phyloP scores from a whole-genome alignment of 1,284 basidiomycete species.

The Pseudozyma pruni region DNA sequence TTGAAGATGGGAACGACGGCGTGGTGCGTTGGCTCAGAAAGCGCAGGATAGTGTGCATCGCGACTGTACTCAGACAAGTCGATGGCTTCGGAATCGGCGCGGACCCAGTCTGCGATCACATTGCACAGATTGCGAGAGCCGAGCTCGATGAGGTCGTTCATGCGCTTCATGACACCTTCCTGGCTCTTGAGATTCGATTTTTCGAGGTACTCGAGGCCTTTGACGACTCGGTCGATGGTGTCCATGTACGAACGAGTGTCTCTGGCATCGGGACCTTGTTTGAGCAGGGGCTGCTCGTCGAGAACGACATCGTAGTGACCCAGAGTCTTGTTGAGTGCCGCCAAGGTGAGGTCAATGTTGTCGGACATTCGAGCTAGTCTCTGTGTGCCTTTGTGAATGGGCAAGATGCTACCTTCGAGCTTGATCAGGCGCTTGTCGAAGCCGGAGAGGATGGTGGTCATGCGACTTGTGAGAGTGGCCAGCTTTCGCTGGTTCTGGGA shows the following conservation, averaged over 20 bases:
- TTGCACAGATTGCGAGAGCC: constrained; percentile 59
- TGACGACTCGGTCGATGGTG: constrained; percentile 59
- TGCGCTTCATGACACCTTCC: constrained; percentile 58
- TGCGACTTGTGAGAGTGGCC: constrained; percentile 65
- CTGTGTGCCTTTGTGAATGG: constrained; percentile 65
- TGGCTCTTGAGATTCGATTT: constrained; percentile 47
- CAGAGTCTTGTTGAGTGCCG: constrained; percentile 59
- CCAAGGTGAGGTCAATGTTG: constrained; percentile 59
- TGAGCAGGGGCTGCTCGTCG: constrained; percentile 63
- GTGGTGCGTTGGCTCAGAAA: constrained; percentile 46
- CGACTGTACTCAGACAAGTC: constrained; percentile 49
- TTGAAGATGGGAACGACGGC: constrained; percentile 54
- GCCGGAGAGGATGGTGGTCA: constrained; percentile 68
- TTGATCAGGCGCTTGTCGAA: constrained; percentile 69
- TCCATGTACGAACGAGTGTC: constrained; percentile 64
- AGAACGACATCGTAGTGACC: constrained; percentile 63
- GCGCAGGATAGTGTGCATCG: constrained; percentile 39
- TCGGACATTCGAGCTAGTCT: constrained; percentile 59
- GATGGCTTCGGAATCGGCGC: constrained; percentile 56
- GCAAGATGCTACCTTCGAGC: constrained; percentile 65
- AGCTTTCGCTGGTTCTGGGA: constrained; percentile 68
- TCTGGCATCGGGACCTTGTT: constrained; percentile 55
- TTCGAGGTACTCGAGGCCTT: constrained; percentile 54
- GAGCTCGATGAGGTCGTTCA: constrained; percentile 61
- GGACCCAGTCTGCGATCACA: constrained; percentile 58